Evolutionary conservation across 495 filamentous ascomycete genomes (phyloP).

Genomic region (Aspergillus nidulans): DNA sequence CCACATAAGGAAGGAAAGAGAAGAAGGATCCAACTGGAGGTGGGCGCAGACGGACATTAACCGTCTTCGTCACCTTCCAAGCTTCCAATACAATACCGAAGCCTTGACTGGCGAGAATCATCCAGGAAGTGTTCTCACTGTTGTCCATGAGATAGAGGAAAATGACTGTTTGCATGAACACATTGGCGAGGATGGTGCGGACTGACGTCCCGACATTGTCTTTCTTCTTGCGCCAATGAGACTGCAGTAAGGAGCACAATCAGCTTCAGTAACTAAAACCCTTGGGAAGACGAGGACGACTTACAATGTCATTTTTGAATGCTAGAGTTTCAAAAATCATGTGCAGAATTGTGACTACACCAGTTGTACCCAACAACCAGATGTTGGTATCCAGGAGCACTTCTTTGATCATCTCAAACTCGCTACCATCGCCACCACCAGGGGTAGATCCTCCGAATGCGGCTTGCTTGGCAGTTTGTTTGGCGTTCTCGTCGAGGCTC

Average conservation of each 20-base stretch:
- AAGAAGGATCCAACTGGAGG: constrained; percentile 59
- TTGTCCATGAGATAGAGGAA: constrained; percentile 99
- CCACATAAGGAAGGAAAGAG: constrained; percentile 72
- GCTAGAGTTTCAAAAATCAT: constrained; percentile 94
- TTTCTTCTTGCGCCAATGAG: constrained; percentile 99
- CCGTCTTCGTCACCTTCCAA: constrained; percentile 98
- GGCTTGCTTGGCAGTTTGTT: constrained; percentile 69
- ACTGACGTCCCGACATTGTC: constrained; percentile 95
- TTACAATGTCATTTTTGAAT: constrained; percentile 91
- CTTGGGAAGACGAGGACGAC: constrained; percentile 8
- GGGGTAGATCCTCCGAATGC: constrained; percentile 60
- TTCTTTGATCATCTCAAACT: constrained; percentile 95
- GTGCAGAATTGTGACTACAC: constrained; percentile 79
- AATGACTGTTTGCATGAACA: constrained; percentile 95
- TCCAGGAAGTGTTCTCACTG: constrained; percentile 95
- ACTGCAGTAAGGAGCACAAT: constrained; percentile 28
- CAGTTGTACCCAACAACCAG: constrained; percentile 80
- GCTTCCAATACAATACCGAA: constrained; percentile 91
- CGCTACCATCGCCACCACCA: constrained; percentile 66
- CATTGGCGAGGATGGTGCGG: constrained; percentile 92
- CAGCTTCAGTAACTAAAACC: constrained; percentile 10
- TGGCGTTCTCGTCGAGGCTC: constrained; percentile 80
- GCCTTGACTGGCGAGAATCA: constrained; percentile 93
- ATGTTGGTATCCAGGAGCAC: constrained; percentile 92
- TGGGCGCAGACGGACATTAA: constrained; percentile 79